Percentiles rank a stretch among this genome's conserved stretches.
Conservation (phyloP, 768 basidiomycete species). For the Boletus vermiculosoides region DNA sequence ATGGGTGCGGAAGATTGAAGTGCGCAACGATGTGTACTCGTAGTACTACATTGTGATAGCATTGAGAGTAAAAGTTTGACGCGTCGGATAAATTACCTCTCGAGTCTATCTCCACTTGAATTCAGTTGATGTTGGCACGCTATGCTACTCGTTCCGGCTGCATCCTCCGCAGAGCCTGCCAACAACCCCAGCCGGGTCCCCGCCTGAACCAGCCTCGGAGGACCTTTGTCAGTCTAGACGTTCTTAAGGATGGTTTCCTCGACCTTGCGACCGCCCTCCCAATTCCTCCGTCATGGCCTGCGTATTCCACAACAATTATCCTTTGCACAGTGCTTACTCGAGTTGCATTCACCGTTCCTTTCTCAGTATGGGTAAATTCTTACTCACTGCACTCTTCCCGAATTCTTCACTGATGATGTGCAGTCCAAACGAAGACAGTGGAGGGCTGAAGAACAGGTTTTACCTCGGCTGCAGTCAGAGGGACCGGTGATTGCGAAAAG, state of each 20-base stretch:
- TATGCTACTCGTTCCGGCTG: constrained; percentile 13
- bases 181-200: constrained; percentile 3
- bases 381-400: not conserved
- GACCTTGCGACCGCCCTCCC: constrained; percentile 78
- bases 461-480: constrained; percentile 54
- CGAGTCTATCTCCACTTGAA: not conserved
- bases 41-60: not conserved
- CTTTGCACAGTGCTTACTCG: constrained; percentile 62
- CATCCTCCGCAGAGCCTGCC: constrained; percentile 6
- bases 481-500: constrained; percentile 39
- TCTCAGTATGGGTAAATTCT: constrained; percentile 67
- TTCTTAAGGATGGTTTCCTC: constrained; percentile 63
- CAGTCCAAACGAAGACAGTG: constrained; percentile 63
- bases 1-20: constrained; percentile 39
- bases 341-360: constrained; percentile 58
- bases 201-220: constrained; percentile 13
- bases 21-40: not conserved
- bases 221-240: constrained; percentile 25
- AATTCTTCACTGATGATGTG: constrained; percentile 14
- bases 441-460: constrained; percentile 57
- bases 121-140: constrained; percentile 27
- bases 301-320: constrained; percentile 76
- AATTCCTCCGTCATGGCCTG: constrained; percentile 61
- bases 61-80: not conserved
- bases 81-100: not conserved